These are phyloP conservation scores for Penicillium arizonense DNA, from an alignment of 495 filamentous ascomycete genomes.

Conservation along the genomic window DNA sequence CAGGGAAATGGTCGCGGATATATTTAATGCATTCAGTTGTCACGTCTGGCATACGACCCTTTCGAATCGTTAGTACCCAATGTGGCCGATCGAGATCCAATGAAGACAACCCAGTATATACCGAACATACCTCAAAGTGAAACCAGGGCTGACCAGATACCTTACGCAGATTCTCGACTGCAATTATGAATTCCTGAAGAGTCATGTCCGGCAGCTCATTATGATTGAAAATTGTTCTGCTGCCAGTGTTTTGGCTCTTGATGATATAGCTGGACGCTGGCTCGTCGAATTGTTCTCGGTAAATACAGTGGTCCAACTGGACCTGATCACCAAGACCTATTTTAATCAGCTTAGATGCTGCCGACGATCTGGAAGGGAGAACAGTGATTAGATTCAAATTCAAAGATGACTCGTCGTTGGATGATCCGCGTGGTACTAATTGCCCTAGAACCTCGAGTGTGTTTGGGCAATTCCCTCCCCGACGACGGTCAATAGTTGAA, in stretches of 20 bases:
- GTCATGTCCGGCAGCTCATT: constrained; percentile 68
- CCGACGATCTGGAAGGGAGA: constrained; percentile 40
- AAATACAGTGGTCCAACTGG: constrained; percentile 56
- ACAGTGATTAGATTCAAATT: constrained; percentile 43
- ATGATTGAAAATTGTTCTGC: constrained; percentile 69
- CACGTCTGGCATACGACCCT: constrained; percentile 67
- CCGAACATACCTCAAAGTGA: constrained; percentile 66
- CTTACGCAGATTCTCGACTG: constrained; percentile 22
- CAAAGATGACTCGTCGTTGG: constrained; percentile 18
- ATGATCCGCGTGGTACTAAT: constrained; percentile 33
- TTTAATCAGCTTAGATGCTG: constrained; percentile 36
- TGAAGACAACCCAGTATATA: background rate
- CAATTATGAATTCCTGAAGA: constrained; percentile 50
- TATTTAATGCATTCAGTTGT: constrained; percentile 60
- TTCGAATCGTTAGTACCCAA: constrained; percentile 9
- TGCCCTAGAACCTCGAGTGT: constrained; percentile 67
- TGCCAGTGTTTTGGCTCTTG: constrained; percentile 55
- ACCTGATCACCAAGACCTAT: constrained; percentile 41
- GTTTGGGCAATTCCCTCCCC: constrained; percentile 73
- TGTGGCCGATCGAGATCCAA: background rate
- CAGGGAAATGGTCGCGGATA: constrained; percentile 48
- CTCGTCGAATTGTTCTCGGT: constrained; percentile 51
- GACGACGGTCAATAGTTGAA: constrained; percentile 52
- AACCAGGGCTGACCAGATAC: constrained; percentile 49
- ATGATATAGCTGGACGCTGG: constrained; percentile 72